Base-by-base conservation (phyloP, 495 filamentous ascomycete species). In the Lophium mytilinum region DNA sequence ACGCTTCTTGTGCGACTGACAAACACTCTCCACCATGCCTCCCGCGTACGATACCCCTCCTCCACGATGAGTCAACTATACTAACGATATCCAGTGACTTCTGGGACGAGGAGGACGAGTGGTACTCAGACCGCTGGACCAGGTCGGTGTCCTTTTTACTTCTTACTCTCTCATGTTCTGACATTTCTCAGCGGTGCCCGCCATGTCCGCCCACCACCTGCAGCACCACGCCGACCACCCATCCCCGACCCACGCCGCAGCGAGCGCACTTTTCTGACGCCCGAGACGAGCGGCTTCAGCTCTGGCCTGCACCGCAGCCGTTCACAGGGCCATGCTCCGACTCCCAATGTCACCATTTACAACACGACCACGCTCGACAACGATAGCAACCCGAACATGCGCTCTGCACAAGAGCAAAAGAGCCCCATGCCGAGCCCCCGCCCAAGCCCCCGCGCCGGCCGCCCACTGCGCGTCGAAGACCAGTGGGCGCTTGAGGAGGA, bases 311-410 rank as follows among this genome's bases (percentile, higher is more conserved):
- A 71, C 18, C 69, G 71, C 34, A 63, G 66, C 8, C 68, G 69
- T 39, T 73, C 71, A 9, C 58, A 63, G 36, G 71, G 71, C 37
- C 57, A 66, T 49, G 48, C 57, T 6, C 69, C 69, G 8, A 56
- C 59, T 4, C 71, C 71, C 15, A 64, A 69, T 53, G 57, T 72
- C 36, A 62, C 58, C 55, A 68, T 71, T 60, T 67, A 71, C 52
- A 68, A 68, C 57, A 68, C 66, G 50, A 63, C 57, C 17, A 49
- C 50, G 3, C 50, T 57, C 39, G 60, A 66, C 49, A 60, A 57
- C 39, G 64, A 66, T 35, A 57, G 47, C 55, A 62, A 37, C 24
- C 52, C 52, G 5, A 43, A 54, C 34, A 12, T 54, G 17, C 52
- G 52, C 18, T 14, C 40, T 15, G 24, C 41, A 14, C 19, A 9